Evolutionary conservation across 192 early-diverging fungal genomes (phyloP).

Genomic region (Coemansia sp.): DNA sequence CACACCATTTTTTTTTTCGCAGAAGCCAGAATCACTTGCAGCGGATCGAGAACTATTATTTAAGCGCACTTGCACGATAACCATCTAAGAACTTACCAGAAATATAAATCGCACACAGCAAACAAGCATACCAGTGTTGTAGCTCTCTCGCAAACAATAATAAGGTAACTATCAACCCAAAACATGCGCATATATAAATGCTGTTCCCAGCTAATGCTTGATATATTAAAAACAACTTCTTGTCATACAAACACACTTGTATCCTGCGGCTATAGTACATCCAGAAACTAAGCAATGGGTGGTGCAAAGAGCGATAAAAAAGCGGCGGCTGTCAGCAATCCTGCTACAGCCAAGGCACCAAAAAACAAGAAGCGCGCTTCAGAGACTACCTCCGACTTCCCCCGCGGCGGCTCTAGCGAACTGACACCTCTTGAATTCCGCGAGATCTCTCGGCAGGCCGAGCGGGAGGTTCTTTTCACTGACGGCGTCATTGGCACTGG

Average conservation of each 20-base stretch:
- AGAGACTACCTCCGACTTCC: constrained; percentile 65
- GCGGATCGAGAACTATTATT: not conserved
- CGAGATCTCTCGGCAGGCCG: constrained; percentile 73
- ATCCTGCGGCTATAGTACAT: not conserved
- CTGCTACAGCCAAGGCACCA: constrained; percentile 6
- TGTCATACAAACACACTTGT: not conserved
- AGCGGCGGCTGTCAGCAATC: not conserved
- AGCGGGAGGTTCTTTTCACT: constrained; percentile 65
- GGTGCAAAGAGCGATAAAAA: constrained; percentile 8
- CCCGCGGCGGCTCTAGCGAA: constrained; percentile 77
- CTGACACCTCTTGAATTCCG: constrained; percentile 83
- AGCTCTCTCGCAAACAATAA: too few species aligned
- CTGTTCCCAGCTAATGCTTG: too few species aligned
- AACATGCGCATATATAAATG: too few species aligned
- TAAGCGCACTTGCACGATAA: not conserved
- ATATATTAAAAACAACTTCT: too few species aligned
- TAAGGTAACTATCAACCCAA: too few species aligned
- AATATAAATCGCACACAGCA: too few species aligned
- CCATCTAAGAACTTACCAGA: too few species aligned
- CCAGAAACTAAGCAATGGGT: not conserved
- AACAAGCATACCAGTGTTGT: too few species aligned
- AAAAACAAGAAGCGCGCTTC: constrained; percentile 32
- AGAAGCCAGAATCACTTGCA: not conserved
- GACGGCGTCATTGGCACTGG: constrained; percentile 43
- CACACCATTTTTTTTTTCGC: not conserved